Evolutionary conservation across 306 rosid species (phyloP), one percentile per base, ranked within the genome.

Genomic region (Prunus padus): DNA sequence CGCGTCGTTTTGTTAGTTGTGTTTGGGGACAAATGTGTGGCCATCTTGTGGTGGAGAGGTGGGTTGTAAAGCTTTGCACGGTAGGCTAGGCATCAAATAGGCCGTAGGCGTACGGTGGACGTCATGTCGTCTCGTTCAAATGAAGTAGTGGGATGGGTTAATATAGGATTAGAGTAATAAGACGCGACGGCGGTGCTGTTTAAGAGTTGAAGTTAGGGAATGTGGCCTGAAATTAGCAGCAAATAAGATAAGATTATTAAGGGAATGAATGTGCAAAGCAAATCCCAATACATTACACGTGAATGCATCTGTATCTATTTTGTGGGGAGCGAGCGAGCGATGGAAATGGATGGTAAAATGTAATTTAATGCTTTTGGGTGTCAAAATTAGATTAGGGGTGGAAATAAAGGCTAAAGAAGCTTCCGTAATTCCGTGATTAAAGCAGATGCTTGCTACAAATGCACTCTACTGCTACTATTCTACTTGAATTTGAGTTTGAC

Each of bases 1-100:
- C 78, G 85, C 74, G 86, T 78, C 28, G 37, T 15, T 4, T 65
- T 18, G 78, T 54, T 46, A 45, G 71, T 66, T 59, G 64, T 25
- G 31, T 23, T 5, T 8, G 2, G 4, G n/a, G 20, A 26, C 10
- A 28, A 14, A 2, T 2, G 5, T 5, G 64, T 10, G 33, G 22
- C 20, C 42, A 40, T 63, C 64, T 14, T 22, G 77, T 20, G 67
- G 31, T 40, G 68, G 23, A 3, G n/a, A n/a, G 46, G 50, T 16
- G 30, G 30, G 69, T 12, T 23, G 13, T 11, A 11, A 12, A 46
- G 61, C 37, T 16, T 59, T 55, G 12, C 11, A 7, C 25, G 3
- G 1, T 9, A 3, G 6, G 1, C 40, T 9, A 3, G 6, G 1
- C 40, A 56, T 28, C 22, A 1, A 11, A 3, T 55, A 10, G 0